Evolutionary conservation across 2,329 filamentous ascomycete species (phyloP).

Genomic region (Penicillium sp.): DNA sequence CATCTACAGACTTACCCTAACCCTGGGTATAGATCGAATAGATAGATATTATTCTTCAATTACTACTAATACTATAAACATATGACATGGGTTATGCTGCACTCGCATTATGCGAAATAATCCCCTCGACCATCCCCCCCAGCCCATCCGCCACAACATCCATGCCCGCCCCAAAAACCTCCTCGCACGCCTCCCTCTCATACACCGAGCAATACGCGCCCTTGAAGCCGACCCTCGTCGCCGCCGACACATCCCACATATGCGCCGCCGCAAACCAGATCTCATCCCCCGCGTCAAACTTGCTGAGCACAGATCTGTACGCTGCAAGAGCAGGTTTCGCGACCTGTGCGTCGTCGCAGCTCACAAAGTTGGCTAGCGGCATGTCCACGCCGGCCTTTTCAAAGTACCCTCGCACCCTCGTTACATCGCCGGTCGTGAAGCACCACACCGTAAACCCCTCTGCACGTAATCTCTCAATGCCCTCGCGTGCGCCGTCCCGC

Average conservation of each 20-base stretch:
- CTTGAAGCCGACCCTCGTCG: slow-evolving; percentile 48
- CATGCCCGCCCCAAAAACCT: slow-evolving; percentile 49
- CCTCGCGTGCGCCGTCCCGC: slow-evolving; percentile 33
- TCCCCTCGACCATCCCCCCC: too few relatives aligned
- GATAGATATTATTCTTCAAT: too few relatives aligned
- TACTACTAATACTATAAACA: too few relatives aligned
- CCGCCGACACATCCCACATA: slow-evolving; percentile 57
- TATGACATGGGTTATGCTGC: too few relatives aligned
- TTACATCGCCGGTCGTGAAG: slow-evolving; percentile 50
- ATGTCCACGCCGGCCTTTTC: slow-evolving; percentile 47
- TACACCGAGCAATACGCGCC: slow-evolving; percentile 53
- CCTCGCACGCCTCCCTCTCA: slow-evolving; percentile 49
- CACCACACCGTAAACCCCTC: slow-evolving; percentile 53
- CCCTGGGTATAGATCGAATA: too few relatives aligned
- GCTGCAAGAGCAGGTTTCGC: slow-evolving; percentile 50
- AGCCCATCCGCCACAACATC: slow-evolving; percentile 49
- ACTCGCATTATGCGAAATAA: too few relatives aligned
- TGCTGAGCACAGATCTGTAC: slow-evolving; percentile 44
- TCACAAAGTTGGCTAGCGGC: slow-evolving; percentile 49
- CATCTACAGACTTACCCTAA: too few relatives aligned
- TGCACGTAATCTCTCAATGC: slow-evolving; percentile 39
- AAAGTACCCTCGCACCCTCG: slow-evolving; percentile 53
- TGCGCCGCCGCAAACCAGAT: slow-evolving; percentile 59
- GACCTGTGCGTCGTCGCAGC: slow-evolving; percentile 48
- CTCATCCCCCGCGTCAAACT: slow-evolving; percentile 35